Percentiles rank a stretch among this genome's conserved stretches.
These are phyloP conservation scores for Phytophthora foliorum DNA, from an alignment of 352 stramenopile genomes.

Conservation along the genomic window DNA sequence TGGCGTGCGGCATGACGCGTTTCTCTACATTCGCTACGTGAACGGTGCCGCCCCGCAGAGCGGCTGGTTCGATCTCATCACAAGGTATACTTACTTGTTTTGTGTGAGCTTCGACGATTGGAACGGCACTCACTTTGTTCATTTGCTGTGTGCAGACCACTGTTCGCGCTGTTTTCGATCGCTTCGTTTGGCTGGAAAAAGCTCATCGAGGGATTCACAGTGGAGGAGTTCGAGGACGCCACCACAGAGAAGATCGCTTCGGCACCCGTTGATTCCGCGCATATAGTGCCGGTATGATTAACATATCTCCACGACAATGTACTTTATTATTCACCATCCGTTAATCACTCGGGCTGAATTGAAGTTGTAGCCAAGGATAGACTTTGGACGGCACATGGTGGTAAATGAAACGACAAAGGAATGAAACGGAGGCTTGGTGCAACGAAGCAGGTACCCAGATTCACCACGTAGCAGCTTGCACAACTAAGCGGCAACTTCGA, in stretches of 20 bases:
- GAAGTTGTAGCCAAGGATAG: conserved; percentile 32
- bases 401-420: conserved; percentile 15
- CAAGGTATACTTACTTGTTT: conserved; percentile 43
- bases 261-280: conserved; percentile 20
- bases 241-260: conserved; percentile 32
- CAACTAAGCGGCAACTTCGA: not conserved
- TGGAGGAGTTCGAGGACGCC: conserved; percentile 46
- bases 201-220: conserved; percentile 58
- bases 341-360: not conserved
- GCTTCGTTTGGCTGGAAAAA: conserved; percentile 75
- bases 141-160: conserved; percentile 39
- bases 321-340: conserved; percentile 20
- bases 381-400: conserved; percentile 1
- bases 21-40: conserved; percentile 89
- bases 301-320: conserved; percentile 26
- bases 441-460: not conserved
- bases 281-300: conserved; percentile 40
- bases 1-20: conserved; percentile 80
- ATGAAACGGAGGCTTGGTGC: conserved; percentile 23
- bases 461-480: not conserved
- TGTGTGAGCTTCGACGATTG: not conserved
- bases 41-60: conserved; percentile 72
- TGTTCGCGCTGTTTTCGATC: conserved; percentile 72
- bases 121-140: conserved; percentile 9
- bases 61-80: conserved; percentile 76